Percentiles rank a stretch among this genome's conserved stretches.
These are phyloP conservation scores for Aquilaria agallochum DNA, from an alignment of 441 rosid genomes.

Conservation along the genomic window DNA sequence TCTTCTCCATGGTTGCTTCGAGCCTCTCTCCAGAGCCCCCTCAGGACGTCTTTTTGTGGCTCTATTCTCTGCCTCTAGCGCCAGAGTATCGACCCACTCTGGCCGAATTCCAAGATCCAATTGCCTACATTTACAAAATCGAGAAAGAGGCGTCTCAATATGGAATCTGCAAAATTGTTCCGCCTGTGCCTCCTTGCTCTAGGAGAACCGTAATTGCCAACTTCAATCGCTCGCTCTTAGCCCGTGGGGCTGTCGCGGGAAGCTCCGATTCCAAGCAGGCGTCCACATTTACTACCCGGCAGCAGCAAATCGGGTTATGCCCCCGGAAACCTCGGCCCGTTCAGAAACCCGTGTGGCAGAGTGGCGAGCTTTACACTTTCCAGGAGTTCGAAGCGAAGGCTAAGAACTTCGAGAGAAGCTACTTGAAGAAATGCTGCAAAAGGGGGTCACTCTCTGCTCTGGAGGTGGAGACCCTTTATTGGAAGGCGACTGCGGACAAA, in stretches of 20 bases:
- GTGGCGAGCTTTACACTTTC: constrained; percentile 82
- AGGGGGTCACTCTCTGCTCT: constrained; percentile 62
- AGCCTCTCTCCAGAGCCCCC: constrained; percentile 33
- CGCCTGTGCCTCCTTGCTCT: constrained; percentile 71
- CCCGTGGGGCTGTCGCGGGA: constrained; percentile 40
- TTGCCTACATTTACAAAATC: constrained; percentile 97
- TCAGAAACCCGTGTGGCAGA: constrained; percentile 93
- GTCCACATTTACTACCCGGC: constrained; percentile 96
- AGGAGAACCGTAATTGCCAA: constrained; percentile 67
- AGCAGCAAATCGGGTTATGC: constrained; percentile 99
- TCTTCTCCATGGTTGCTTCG: constrained; percentile 38
- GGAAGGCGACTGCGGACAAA: constrained; percentile 92
- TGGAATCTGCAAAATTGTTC: constrained; percentile 98
- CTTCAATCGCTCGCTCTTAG: constrained; percentile 77
- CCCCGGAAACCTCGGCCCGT: constrained; percentile 87
- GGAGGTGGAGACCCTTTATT: constrained; percentile 89
- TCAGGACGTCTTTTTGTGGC: constrained; percentile 82
- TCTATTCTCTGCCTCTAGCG: constrained; percentile 80
- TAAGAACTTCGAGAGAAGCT: constrained; percentile 63
- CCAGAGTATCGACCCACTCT: constrained; percentile 88
- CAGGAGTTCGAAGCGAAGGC: constrained; percentile 91
- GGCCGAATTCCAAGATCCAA: constrained; percentile 98
- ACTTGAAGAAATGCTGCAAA: constrained; percentile 57
- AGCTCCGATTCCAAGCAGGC: constrained; percentile 31
- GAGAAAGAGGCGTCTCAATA: constrained; percentile 92